Evolutionary conservation across 2,329 filamentous ascomycete species (phyloP).

Genomic region (Cladosporium sp.): DNA sequence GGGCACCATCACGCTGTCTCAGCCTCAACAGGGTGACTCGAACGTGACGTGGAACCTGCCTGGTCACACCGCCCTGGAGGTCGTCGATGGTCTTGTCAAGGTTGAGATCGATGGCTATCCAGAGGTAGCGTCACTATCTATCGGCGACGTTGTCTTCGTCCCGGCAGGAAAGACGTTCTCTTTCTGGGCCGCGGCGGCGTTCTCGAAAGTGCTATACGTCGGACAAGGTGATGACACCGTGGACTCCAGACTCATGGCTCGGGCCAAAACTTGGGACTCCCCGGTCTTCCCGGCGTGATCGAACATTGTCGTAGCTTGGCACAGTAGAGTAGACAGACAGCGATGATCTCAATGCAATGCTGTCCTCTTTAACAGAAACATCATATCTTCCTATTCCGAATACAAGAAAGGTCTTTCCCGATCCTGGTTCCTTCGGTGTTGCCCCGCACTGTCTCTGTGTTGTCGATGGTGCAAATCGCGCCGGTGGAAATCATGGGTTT

Average conservation of each 20-base stretch:
- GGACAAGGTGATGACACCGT: neutral
- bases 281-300: neutral
- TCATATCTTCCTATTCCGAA: too few relatives aligned
- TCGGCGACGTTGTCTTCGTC: neutral
- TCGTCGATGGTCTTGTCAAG: neutral
- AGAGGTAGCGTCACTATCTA: neutral
- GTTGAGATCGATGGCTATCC: neutral
- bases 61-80: slow-evolving; percentile 16
- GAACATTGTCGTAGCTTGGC: too few relatives aligned
- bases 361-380: too few relatives aligned
- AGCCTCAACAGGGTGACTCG: slow-evolving; percentile 8
- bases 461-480: too few relatives aligned
- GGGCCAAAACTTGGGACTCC: neutral
- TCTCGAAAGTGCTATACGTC: neutral
- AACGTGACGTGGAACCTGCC: slow-evolving; percentile 22
- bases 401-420: too few relatives aligned
- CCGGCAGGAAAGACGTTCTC: neutral
- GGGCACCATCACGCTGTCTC: slow-evolving; percentile 38
- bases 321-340: too few relatives aligned
- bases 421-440: too few relatives aligned
- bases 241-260: neutral
- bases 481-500: too few relatives aligned
- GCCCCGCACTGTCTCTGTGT: too few relatives aligned
- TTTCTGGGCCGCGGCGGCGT: neutral
- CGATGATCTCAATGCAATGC: too few relatives aligned